Percentiles rank a stretch among this genome's conserved stretches.
Conservation (phyloP, 768 basidiomycete species). For the Melanogaster broomeanus region DNA sequence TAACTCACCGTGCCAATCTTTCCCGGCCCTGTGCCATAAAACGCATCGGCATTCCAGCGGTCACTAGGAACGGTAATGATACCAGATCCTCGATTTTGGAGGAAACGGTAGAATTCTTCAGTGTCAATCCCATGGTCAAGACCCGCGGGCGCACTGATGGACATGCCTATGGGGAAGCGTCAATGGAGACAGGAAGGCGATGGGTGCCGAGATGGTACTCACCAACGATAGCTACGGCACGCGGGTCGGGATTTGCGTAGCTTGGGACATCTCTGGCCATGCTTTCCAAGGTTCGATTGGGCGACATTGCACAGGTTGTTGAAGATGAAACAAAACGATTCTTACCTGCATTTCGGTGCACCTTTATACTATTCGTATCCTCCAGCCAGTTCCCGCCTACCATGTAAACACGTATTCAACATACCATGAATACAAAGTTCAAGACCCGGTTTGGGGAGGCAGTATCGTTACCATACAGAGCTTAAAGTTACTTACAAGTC, state of each 20-base stretch:
- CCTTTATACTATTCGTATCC: too few relatives aligned
- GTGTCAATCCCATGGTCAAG: not conserved
- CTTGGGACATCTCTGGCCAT: too few relatives aligned
- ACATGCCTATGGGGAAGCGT: not conserved
- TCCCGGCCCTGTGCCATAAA: not conserved
- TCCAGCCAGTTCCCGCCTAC: too few relatives aligned
- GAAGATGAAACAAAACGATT: too few relatives aligned
- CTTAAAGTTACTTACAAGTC: too few relatives aligned
- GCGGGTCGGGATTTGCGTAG: not conserved
- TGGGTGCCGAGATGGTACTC: not conserved
- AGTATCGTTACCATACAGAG: too few relatives aligned
- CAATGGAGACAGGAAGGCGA: not conserved
- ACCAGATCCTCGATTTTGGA: not conserved
- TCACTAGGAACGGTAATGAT: not conserved
- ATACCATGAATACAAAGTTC: too few relatives aligned
- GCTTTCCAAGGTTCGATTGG: too few relatives aligned
- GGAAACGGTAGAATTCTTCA: not conserved
- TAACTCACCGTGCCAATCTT: not conserved
- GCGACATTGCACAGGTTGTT: too few relatives aligned
- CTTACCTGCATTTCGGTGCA: too few relatives aligned
- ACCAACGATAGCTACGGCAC: not conserved
- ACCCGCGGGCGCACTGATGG: not conserved
- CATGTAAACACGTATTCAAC: too few relatives aligned
- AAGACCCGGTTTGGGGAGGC: too few relatives aligned
- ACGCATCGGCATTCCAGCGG: not conserved